Conservation (phyloP, 805 yeast species). For the Candida orba region DNA sequence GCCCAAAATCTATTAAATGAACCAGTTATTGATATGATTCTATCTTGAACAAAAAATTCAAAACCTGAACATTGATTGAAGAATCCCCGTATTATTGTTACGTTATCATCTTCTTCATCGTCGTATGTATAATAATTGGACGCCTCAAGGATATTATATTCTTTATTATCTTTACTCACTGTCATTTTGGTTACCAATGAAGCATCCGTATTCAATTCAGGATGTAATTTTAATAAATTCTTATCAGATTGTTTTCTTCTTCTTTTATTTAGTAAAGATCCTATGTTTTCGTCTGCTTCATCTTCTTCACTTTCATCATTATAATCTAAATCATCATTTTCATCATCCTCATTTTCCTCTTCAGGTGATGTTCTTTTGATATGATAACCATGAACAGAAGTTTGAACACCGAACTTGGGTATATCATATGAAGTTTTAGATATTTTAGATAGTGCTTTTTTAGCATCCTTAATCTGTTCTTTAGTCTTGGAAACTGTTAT, state of each 20-base stretch:
- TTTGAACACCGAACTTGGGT: slow-evolving; percentile 59
- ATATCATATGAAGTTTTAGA: slow-evolving; percentile 41
- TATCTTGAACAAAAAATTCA: slow-evolving; percentile 36
- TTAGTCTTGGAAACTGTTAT: slow-evolving; percentile 10
- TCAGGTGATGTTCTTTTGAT: slow-evolving; percentile 23
- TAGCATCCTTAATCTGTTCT: slow-evolving; percentile 5
- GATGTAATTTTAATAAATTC: slow-evolving; percentile 13
- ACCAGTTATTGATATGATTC: slow-evolving; percentile 34
- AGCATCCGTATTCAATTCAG: slow-evolving; percentile 9
- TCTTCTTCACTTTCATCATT: slow-evolving; percentile 45
- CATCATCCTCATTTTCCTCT: slow-evolving; percentile 16
- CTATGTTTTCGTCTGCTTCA: slow-evolving; percentile 24
- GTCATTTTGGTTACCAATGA: slow-evolving; percentile 2
- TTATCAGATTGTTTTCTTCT: slow-evolving; percentile 27
- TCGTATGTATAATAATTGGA: slow-evolving; percentile 26
- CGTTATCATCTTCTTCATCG: slow-evolving; percentile 27
- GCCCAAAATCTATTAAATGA: slow-evolving; percentile 38
- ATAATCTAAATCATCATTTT: slow-evolving; percentile 22
- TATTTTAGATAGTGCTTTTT: slow-evolving; percentile 18
- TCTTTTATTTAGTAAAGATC: slow-evolving; percentile 22
- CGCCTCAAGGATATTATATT: slow-evolving; percentile 25
- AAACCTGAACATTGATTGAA: slow-evolving; percentile 28
- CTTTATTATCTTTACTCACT: slow-evolving; percentile 16
- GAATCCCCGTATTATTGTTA: slow-evolving; percentile 33
- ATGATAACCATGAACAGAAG: slow-evolving; percentile 54